Evolutionary conservation across 768 basidiomycete species (phyloP).

Genomic region (Lactarius trivialis): DNA sequence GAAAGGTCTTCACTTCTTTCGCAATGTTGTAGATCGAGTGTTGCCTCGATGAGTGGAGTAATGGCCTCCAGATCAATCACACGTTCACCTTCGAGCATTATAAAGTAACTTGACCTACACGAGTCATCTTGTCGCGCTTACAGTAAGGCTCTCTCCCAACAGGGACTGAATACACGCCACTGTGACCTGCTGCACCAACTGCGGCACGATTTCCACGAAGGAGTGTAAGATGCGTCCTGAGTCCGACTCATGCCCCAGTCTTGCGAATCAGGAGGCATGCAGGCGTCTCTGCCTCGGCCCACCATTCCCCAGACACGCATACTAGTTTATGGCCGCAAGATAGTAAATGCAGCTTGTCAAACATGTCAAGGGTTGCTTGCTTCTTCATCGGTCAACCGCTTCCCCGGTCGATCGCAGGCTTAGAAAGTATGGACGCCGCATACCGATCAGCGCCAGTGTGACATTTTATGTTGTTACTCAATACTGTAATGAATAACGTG

Average conservation of each 20-base stretch:
- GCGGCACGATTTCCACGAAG: conserved; percentile 5
- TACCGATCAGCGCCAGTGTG: background rate
- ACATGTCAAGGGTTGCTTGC: background rate
- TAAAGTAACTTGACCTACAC: background rate
- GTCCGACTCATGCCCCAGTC: background rate
- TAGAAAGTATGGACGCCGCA: background rate
- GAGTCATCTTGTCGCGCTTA: background rate
- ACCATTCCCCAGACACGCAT: background rate
- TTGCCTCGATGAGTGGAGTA: conserved; percentile 9
- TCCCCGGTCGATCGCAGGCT: background rate
- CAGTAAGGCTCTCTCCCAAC: conserved; percentile 6
- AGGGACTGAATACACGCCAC: conserved; percentile 8
- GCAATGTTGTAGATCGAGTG: conserved; percentile 2
- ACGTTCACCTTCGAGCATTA: conserved; percentile 6
- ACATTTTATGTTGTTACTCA: background rate
- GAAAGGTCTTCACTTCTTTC: background rate
- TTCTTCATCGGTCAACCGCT: background rate
- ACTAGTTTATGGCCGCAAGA: conserved; percentile 2
- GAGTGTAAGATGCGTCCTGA: background rate
- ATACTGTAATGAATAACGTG: background rate
- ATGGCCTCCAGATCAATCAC: background rate
- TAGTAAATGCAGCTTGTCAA: background rate
- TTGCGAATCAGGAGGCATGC: conserved; percentile 2
- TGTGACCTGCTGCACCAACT: conserved; percentile 5
- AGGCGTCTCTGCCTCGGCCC: background rate